Evolutionary conservation across 2,329 filamentous ascomycete genomes (phyloP).

Genomic region (Pseudogymnoascus sp.): DNA sequence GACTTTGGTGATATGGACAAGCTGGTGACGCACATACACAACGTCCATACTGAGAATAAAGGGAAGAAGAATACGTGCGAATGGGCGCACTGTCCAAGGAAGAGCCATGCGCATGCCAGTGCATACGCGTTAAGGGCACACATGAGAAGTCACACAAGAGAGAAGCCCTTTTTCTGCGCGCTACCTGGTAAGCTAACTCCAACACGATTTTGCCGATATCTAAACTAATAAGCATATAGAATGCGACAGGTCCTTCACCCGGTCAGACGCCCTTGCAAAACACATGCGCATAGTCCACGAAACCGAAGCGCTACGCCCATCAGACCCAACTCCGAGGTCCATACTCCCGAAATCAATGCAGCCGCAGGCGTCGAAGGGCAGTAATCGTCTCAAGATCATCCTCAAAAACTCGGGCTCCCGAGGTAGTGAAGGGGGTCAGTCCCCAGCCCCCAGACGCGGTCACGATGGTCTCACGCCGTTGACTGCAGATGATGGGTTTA

Average conservation of each 20-base stretch:
- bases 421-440: conserved; percentile 43
- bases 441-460: not conserved
- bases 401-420: conserved; percentile 53
- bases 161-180: conserved; percentile 97
- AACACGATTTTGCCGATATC: not conserved
- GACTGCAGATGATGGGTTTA: conserved; percentile 49
- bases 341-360: conserved; percentile 35
- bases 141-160: conserved; percentile 93
- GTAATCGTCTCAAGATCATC: conserved; percentile 52
- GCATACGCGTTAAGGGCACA: conserved; percentile 94
- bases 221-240: conserved; percentile 43
- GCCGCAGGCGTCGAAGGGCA: conserved; percentile 32
- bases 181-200: conserved; percentile 60
- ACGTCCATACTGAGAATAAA: conserved; percentile 84
- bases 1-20: conserved; percentile 74
- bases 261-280: conserved; percentile 91
- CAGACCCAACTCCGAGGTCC: conserved; percentile 64
- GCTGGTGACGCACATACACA: conserved; percentile 76
- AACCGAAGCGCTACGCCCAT: conserved; percentile 81
- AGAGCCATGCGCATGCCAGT: conserved; percentile 85
- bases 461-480: conserved; percentile 44
- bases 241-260: conserved; percentile 92
- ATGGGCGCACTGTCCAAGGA: conserved; percentile 82
- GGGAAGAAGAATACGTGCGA: conserved; percentile 98
- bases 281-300: conserved; percentile 99